Evolutionary conservation across 805 yeast species (phyloP), one percentile per base, ranked within the genome.

Genomic region (Saturnispora hagleri): DNA sequence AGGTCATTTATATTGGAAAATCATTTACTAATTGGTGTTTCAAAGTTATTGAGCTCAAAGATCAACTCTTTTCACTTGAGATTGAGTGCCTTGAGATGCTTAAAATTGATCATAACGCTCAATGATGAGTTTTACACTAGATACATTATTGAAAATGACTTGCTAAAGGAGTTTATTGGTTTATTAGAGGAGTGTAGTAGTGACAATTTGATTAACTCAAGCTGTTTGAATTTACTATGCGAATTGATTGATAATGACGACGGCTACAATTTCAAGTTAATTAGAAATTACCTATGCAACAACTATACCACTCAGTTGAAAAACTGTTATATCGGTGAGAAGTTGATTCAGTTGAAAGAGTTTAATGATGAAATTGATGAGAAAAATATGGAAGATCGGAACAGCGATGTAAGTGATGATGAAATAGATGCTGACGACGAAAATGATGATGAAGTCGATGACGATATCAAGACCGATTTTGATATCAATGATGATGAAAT

Each of bases 81-180:
- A 58, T 67, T 89, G 50, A 80, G 89, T 28, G 86, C 85, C 1
- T 62, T 89, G 10, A 64, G 95, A 51, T 81, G 89, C 57, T 64
- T 89, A 46, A 84, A 86, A 59, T 73, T 77, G 40, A 73, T 86
- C 1, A 67, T 89, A 4, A 60, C 74, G 27, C 66, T 82, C 28
- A 82, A 85, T 60, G 93, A 86, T 63, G 80, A 77, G 43, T 71
- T 69, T 38, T 83, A 84, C 58, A 74, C 77, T 20, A 64, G 77
- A 27, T 75, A 77, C 55, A 73, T 90, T 48, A 72, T 85, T 17
- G 71, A 79, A 15, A 70, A 80, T 51, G 74, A 80, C 46, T 70
- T 85, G 20, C 73, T 89, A 47, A 65, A 67, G 5, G 59, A 56
- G 24, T 71, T 82, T 34, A 73, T 86, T 52, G 61, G 64, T 1